A percentile compares a stretch with the other conserved stretches of the same genome.
These are phyloP conservation scores for Acacia melanoxylon DNA, from an alignment of 306 rosid genomes.

Conservation along the genomic window DNA sequence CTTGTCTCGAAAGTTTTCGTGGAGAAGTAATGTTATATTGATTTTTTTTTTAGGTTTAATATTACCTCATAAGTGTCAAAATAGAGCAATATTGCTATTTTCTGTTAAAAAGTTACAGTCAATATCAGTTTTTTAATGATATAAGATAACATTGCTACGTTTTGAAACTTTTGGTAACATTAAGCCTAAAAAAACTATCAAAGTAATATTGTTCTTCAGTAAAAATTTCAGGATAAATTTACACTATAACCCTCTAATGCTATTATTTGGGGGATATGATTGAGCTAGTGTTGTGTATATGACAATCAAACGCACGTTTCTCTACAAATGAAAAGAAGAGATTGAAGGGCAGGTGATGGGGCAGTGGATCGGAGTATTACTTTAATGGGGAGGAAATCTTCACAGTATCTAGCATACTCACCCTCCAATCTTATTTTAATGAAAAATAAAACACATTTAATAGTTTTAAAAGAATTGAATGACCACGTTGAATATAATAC, in stretches of 20 bases:
- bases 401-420: background rate
- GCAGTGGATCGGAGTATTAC: background rate
- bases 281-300: too few relatives aligned
- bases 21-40: fast-evolving
- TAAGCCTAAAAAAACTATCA: too few relatives aligned
- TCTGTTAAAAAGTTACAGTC: too few relatives aligned
- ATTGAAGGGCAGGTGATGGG: background rate
- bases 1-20: fast-evolving
- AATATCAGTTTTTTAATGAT: too few relatives aligned
- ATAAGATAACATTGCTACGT: too few relatives aligned
- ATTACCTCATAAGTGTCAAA: fast-evolving
- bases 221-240: too few relatives aligned
- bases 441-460: background rate
- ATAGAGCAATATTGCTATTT: fast-evolving
- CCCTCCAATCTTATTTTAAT: background rate
- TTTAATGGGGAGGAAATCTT: background rate
- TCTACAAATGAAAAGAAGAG: background rate
- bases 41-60: too few relatives aligned
- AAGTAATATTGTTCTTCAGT: too few relatives aligned
- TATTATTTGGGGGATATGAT: background rate
- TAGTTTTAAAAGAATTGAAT: background rate
- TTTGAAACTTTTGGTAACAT: too few relatives aligned
- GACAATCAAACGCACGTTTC: background rate
- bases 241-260: too few relatives aligned
- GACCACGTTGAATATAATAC: background rate